These are phyloP conservation scores for Gracilaria vermiculophylla DNA, from an alignment of 23 red algal species.

Conservation along the genomic window DNA sequence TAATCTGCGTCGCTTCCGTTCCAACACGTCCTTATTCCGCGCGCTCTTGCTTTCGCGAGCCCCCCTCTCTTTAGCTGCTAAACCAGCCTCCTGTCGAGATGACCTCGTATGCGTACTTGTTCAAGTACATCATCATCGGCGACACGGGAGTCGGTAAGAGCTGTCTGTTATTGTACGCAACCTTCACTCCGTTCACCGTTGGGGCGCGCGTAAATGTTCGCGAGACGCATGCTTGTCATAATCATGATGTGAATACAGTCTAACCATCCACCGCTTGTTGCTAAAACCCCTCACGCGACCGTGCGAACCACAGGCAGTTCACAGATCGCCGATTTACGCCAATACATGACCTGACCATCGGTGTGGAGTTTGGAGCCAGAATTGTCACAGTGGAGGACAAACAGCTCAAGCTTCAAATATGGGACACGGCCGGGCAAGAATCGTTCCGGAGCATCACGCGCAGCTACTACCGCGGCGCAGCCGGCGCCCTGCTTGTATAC, in stretches of 20 bases:
- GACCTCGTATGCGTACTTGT: conserved; percentile 94
- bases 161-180: conserved; percentile 56
- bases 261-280: background rate
- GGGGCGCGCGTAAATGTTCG: background rate
- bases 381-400: conserved; percentile 91
- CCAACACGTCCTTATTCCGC: background rate
- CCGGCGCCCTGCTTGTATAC: conserved; percentile 94
- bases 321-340: conserved; percentile 90
- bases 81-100: background rate
- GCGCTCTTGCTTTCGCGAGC: background rate
- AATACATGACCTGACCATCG: conserved; percentile 98
- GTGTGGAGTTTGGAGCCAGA: conserved; percentile 96
- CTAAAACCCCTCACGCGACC: background rate
- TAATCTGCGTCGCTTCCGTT: background rate
- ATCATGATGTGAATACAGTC: background rate
- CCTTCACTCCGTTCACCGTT: conserved; percentile 22
- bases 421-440: conserved; percentile 99
- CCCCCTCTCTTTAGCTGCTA: background rate
- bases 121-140: conserved; percentile 99
- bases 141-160: conserved; percentile 91
- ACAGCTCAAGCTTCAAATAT: conserved; percentile 91
- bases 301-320: conserved; percentile 56
- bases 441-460: conserved; percentile 95
- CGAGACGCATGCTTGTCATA: background rate
- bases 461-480: conserved; percentile 95